phyloP scores from a whole-genome alignment of 2,329 filamentous ascomycete species.

The Cercospora sesami region DNA sequence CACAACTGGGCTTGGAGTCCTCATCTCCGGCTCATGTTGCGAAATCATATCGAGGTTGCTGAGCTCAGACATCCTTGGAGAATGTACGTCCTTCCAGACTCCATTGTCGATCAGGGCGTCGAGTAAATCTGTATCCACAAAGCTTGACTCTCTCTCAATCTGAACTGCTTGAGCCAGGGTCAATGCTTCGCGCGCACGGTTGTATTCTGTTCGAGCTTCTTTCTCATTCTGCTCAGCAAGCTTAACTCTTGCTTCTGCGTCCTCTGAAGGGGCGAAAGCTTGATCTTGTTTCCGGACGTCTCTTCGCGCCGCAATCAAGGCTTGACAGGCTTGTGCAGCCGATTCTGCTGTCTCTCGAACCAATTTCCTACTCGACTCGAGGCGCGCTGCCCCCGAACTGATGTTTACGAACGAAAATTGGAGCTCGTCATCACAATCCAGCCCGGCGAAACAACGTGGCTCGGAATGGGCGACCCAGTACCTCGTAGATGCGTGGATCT shows the following conservation, averaged over 20 bases:
- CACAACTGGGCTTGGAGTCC: not conserved
- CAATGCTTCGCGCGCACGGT: not conserved
- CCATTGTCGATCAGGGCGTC: not conserved
- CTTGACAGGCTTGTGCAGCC: not conserved
- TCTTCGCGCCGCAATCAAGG: not conserved
- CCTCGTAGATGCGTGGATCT: not conserved
- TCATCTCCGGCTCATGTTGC: not conserved
- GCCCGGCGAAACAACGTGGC: not conserved
- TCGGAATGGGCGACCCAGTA: not conserved
- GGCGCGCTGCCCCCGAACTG: not conserved
- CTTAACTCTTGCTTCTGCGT: not conserved
- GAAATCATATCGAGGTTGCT: not conserved
- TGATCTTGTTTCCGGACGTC: not conserved
- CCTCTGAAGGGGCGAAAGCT: not conserved
- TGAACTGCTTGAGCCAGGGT: not conserved
- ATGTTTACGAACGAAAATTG: not conserved
- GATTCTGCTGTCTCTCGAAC: not conserved
- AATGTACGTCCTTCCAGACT: not conserved
- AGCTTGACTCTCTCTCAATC: not conserved
- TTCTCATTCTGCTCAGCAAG: not conserved
- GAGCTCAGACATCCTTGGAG: not conserved
- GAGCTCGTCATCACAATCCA: not conserved
- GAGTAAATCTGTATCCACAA: not conserved
- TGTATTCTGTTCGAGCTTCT: not conserved
- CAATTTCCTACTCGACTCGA: not conserved